Conservation (phyloP, 2,329 filamentous ascomycete species). For the Huntiella abstrusa region DNA sequence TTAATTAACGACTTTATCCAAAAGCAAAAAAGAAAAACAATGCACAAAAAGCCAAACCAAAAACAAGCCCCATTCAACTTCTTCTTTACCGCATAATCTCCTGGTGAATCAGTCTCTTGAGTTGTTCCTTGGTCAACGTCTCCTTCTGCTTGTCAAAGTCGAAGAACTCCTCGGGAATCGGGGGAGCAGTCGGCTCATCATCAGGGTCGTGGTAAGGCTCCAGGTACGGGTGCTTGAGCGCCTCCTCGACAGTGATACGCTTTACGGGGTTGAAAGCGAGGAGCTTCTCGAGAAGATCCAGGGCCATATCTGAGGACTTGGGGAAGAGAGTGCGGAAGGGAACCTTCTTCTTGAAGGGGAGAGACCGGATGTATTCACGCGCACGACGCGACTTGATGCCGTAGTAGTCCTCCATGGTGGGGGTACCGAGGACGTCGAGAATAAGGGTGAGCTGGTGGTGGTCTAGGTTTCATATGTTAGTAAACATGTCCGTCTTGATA, state of each 20-base stretch:
- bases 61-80: neutral
- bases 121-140: slow-evolving; percentile 89
- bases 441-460: slow-evolving; percentile 97
- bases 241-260: slow-evolving; percentile 94
- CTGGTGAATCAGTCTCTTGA: slow-evolving; percentile 93
- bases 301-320: slow-evolving; percentile 91
- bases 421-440: slow-evolving; percentile 88
- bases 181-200: slow-evolving; percentile 88
- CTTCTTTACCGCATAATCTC: slow-evolving; percentile 59
- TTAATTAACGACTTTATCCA: too few relatives aligned
- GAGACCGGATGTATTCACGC: slow-evolving; percentile 90
- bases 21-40: too few relatives aligned
- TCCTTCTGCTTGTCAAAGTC: slow-evolving; percentile 99
- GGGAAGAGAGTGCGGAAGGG: slow-evolving; percentile 94
- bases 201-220: slow-evolving; percentile 98
- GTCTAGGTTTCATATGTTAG: slow-evolving; percentile 32
- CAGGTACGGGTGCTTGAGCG: slow-evolving; percentile 90
- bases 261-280: slow-evolving; percentile 97
- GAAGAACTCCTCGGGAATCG: slow-evolving; percentile 97
- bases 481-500: neutral
- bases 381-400: slow-evolving; percentile 97
- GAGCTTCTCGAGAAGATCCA: slow-evolving; percentile 87
- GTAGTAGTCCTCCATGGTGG: slow-evolving; percentile 99
- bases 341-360: slow-evolving; percentile 99
- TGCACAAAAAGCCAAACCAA: too few relatives aligned